These are phyloP conservation scores for Phyllosticta paracitricarpa DNA, from an alignment of 2,329 filamentous ascomycete genomes.

Conservation along the genomic window DNA sequence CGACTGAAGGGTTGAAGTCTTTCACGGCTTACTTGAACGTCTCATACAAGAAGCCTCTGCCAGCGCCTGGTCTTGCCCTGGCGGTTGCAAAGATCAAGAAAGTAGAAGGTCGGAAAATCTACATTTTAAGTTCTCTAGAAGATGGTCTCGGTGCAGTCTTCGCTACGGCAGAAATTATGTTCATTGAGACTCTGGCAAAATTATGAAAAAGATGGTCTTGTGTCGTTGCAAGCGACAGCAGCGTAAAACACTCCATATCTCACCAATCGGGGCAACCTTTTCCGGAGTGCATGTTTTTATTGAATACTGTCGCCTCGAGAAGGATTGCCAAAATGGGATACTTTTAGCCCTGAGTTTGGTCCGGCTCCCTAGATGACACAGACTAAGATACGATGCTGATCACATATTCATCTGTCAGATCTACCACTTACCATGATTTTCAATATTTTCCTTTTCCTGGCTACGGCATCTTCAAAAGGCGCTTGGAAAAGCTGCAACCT, in stretches of 20 bases:
- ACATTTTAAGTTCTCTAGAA: conserved; percentile 39
- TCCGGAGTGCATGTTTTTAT: not conserved
- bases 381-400: not conserved
- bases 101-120: conserved; percentile 46
- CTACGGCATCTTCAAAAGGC: too few species aligned
- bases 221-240: not conserved
- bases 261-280: too few species aligned
- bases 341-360: too few species aligned
- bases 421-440: not conserved
- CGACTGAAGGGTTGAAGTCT: not conserved
- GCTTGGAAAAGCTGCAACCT: not conserved
- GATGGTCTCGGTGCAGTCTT: conserved; percentile 39
- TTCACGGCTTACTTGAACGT: conserved; percentile 49
- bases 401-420: not conserved
- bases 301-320: too few species aligned
- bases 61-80: conserved; percentile 40
- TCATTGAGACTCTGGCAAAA: conserved; percentile 21
- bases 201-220: not conserved
- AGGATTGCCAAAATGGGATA: too few species aligned
- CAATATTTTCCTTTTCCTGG: not conserved
- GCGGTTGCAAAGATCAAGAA: conserved; percentile 36
- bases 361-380: not conserved
- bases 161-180: conserved; percentile 46
- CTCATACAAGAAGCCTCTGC: conserved; percentile 43
- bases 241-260: not conserved